These are phyloP conservation scores for Heracleum sosnowskyi DNA, from an alignment of 129 eudicot genomes.

Conservation along the genomic window DNA sequence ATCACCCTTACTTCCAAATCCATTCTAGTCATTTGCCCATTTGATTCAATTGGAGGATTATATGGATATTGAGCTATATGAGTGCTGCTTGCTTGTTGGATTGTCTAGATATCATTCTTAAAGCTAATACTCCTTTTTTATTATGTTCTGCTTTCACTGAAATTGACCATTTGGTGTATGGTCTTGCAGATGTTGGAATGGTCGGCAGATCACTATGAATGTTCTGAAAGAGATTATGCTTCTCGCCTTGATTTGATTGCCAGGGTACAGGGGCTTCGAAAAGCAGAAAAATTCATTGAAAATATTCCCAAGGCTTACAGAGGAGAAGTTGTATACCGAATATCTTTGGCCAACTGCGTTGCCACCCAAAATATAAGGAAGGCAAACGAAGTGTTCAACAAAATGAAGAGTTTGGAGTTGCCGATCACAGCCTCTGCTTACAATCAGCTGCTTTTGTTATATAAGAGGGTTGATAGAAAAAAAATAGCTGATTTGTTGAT, in stretches of 20 bases:
- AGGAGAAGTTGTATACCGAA: constrained; percentile 52
- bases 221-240: constrained; percentile 50
- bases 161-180: constrained; percentile 2
- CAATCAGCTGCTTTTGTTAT: constrained; percentile 67
- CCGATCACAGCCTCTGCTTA: constrained; percentile 43
- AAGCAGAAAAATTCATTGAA: constrained; percentile 53
- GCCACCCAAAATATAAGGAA: constrained; percentile 30
- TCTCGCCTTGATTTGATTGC: constrained; percentile 68
- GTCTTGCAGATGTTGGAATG: constrained; percentile 66
- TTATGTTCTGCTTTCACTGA: background rate
- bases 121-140: background rate
- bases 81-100: background rate
- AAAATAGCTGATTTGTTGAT: constrained; percentile 67
- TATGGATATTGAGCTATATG: background rate
- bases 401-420: constrained; percentile 53
- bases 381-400: constrained; percentile 59
- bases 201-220: constrained; percentile 41
- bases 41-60: background rate
- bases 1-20: background rate
- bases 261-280: constrained; percentile 51
- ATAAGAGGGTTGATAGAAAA: constrained; percentile 52
- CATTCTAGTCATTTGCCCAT: background rate
- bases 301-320: constrained; percentile 44
- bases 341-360: constrained; percentile 60
- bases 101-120: background rate